Evolutionary conservation across 108 stramenopile species (phyloP), one percentile per base, ranked within the genome.

Genomic region (Skeletonema tropicum): DNA sequence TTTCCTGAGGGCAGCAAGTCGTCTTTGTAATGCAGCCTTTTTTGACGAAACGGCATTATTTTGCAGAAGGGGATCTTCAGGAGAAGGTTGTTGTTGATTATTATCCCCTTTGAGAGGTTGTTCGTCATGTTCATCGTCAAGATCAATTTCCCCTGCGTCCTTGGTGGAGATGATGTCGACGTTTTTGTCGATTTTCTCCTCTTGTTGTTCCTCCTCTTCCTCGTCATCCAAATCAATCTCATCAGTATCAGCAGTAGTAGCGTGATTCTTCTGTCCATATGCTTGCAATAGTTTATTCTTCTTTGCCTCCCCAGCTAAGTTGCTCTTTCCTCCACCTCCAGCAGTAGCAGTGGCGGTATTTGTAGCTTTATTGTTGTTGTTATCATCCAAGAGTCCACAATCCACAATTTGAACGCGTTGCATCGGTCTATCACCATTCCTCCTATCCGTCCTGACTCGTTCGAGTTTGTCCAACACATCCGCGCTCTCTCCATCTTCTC

Each of bases 401-500:
- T 89, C 89, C 2, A 76, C 68, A 70, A 91, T 83, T 38, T 46
- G 66, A 5, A 92, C 77, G 10, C 68, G 75, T 62, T 71, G 63
- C 42, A 80, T 10, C 0, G 91, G 90, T 64, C 73, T 70, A 79
- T 89, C 84, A 36, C 74, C 81, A 17, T 49, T 71, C 69, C 73
- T 70, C 60, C 71, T 36, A 46, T 77, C 90, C 1, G 84, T 89
- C 32, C 48, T 57, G 3, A 96, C 89, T 57, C 75, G 76, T 81
- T 98, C 98, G 64, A 99, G 75, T 26, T 45, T 60, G 23, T 91
- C 75, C 69, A 99, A 75, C 1, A 90, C 83, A 8, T 63, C 86
- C 33, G 81, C 77, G 62, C 94, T 92, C 41, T 89, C 86, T 23
- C 79, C 86, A 15, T 90, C 92, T 8, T 71, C 76, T 64, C 91